phyloP scores from a whole-genome alignment of 495 filamentous ascomycete species.

The Xylaria flabelliformis region DNA sequence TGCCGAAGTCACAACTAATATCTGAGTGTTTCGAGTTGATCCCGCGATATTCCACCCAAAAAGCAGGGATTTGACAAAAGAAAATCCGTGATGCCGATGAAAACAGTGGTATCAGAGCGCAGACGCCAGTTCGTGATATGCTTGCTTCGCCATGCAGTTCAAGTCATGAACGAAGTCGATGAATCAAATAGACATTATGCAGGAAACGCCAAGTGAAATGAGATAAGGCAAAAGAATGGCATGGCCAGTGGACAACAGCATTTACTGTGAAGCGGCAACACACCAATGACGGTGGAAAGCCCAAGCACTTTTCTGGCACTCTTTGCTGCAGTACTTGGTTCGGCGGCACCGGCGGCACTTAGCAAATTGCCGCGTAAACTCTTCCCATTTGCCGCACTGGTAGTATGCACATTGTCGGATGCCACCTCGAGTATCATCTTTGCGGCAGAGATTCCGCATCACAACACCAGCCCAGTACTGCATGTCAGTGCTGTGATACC shows the following conservation, averaged over 20 bases:
- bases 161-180: constrained; percentile 42
- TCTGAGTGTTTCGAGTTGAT: constrained; percentile 5
- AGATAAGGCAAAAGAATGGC: constrained; percentile 39
- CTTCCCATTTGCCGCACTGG: constrained; percentile 97
- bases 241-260: constrained; percentile 33
- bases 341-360: constrained; percentile 96
- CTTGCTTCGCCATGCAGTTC: constrained; percentile 48
- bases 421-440: constrained; percentile 91
- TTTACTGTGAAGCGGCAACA: constrained; percentile 69
- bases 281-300: constrained; percentile 98
- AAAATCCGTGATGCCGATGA: constrained; percentile 43
- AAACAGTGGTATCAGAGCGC: constrained; percentile 46
- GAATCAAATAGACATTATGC: constrained; percentile 48
- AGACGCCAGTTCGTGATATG: constrained; percentile 48
- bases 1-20: constrained; percentile 4
- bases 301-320: constrained; percentile 99
- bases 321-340: constrained; percentile 99
- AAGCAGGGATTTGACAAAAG: constrained; percentile 30
- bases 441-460: constrained; percentile 97
- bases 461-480: constrained; percentile 99
- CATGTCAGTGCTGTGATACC: constrained; percentile 94
- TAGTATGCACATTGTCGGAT: constrained; percentile 98
- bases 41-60: constrained; percentile 15
- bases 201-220: constrained; percentile 41
- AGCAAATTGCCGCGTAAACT: constrained; percentile 93